These are phyloP conservation scores for Lentinula aciculospora DNA, from an alignment of 768 basidiomycete genomes.

Conservation along the genomic window DNA sequence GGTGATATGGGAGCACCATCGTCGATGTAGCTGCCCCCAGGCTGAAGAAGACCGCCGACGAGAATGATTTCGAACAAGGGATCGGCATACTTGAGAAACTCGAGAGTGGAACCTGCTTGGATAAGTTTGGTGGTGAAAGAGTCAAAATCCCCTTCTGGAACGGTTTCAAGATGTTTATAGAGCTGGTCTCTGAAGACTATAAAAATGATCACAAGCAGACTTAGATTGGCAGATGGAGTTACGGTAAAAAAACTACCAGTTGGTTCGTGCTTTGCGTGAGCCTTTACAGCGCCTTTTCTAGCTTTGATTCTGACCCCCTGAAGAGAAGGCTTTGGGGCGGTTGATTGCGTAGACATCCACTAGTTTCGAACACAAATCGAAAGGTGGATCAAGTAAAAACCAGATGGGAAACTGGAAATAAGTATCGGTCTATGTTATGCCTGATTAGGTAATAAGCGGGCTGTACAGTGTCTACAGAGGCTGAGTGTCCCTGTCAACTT, in stretches of 20 bases:
- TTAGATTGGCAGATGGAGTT: slow-evolving; percentile 2
- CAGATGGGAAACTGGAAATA: slow-evolving; percentile 14
- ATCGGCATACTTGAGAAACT: slow-evolving; percentile 96
- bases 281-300: slow-evolving; percentile 89
- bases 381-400: slow-evolving; percentile 17
- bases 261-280: slow-evolving; percentile 91
- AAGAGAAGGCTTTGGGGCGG: slow-evolving; percentile 81
- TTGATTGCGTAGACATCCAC: slow-evolving; percentile 92
- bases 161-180: slow-evolving; percentile 84
- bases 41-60: slow-evolving; percentile 93
- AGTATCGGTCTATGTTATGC: not conserved
- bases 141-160: slow-evolving; percentile 77
- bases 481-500: not conserved
- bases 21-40: slow-evolving; percentile 88
- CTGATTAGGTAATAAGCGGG: not conserved
- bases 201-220: slow-evolving; percentile 8
- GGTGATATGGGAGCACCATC: slow-evolving; percentile 81
- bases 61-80: slow-evolving; percentile 94
- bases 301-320: slow-evolving; percentile 92
- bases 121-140: slow-evolving; percentile 77
- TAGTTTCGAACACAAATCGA: slow-evolving; percentile 30
- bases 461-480: not conserved
- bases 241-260: slow-evolving; percentile 34
- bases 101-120: slow-evolving; percentile 88
- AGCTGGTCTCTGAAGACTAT: slow-evolving; percentile 91